Evolutionary conservation across 371 early-diverging fungal species (phyloP), one percentile per base, ranked within the genome.

Genomic region (Mucor irregularis): DNA sequence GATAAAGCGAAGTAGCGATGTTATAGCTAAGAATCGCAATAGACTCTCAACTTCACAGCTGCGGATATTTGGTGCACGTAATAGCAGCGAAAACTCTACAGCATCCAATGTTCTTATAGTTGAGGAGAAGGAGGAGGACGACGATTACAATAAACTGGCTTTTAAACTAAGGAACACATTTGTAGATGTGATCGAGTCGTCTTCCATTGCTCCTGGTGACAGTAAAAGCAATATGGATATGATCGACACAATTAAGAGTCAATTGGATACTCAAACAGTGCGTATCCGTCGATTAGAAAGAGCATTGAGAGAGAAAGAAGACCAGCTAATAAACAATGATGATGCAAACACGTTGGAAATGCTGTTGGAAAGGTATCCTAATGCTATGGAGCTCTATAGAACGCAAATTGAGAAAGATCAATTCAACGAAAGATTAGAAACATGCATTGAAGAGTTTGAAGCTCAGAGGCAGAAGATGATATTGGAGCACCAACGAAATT

Each of bases 281-380:
- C 59, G 59, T 33, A 53, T 59, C n/a, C 37, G 47, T 8, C 48
- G 59, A 28, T 29, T 59, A 33, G 59, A 59, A 10, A 25, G 58
- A 54, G 53, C 54, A 14, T 35, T 49, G 1, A 49, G 37, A 37
- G 46, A 54, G 38, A 37, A 46, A 21, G 54, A 53, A 3, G 45
- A 53, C 11, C 53, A 50, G 24, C 29, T 50, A 19, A 50, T 28
- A 29, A 26, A 25, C 11, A 40, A 17, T 11, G 50, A 56, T 34
- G 26, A 38, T n/a, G 28, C 40, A 46, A 24, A 34, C 19, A 46
- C 53, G 0, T n/a, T 59, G 5, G 2, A 47, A 0, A 24, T 47
- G 5, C 21, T 62, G 24, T 10, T 62, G 11, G 44, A 28, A 0
- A 22, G 39, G 22, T 56, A 62, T 22, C 62, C 62, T 7, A 16